Conservation (phyloP, 495 filamentous ascomycete species). For the Xylaria sp. region DNA sequence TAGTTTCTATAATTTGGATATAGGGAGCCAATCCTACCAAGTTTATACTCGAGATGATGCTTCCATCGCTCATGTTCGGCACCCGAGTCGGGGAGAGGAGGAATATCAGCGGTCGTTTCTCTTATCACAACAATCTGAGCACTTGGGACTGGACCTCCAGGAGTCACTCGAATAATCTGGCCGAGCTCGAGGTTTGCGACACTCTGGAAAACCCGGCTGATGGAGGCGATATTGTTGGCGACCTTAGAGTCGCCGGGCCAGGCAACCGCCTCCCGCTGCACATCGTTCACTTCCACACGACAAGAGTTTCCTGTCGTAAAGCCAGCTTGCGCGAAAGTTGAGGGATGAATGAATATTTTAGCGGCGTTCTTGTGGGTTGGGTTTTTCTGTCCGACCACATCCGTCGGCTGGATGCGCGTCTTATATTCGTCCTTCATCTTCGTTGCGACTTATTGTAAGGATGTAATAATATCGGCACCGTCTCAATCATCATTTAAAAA, state of each 20-base stretch:
- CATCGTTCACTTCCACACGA: conserved; percentile 33
- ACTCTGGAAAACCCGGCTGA: conserved; percentile 40
- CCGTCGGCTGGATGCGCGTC: conserved; percentile 40
- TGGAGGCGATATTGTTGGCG: conserved; percentile 41
- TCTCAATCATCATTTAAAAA: background rate
- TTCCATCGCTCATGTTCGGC: conserved; percentile 66
- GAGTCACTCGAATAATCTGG: conserved; percentile 36
- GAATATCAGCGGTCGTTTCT: conserved; percentile 34
- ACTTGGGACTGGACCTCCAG: conserved; percentile 35
- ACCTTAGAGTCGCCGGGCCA: conserved; percentile 43
- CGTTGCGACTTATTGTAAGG: background rate
- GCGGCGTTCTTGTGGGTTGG: conserved; percentile 41
- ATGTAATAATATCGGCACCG: background rate
- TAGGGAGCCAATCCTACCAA: conserved; percentile 49
- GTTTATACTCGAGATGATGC: conserved; percentile 65
- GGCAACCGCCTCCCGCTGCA: conserved; percentile 36
- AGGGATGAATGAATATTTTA: conserved; percentile 43
- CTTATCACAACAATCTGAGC: conserved; percentile 37
- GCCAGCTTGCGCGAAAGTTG: conserved; percentile 38
- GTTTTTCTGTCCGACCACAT: conserved; percentile 40
- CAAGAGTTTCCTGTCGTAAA: conserved; percentile 38
- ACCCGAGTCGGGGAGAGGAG: conserved; percentile 30
- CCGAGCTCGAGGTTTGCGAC: conserved; percentile 37
- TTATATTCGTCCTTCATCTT: conserved; percentile 39
- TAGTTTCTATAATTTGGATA: background rate